Percentiles rank a stretch among this genome's conserved stretches.
phyloP scores from a whole-genome alignment of 345 rosid genomes.

The Xanthoceras sorbifolium region DNA sequence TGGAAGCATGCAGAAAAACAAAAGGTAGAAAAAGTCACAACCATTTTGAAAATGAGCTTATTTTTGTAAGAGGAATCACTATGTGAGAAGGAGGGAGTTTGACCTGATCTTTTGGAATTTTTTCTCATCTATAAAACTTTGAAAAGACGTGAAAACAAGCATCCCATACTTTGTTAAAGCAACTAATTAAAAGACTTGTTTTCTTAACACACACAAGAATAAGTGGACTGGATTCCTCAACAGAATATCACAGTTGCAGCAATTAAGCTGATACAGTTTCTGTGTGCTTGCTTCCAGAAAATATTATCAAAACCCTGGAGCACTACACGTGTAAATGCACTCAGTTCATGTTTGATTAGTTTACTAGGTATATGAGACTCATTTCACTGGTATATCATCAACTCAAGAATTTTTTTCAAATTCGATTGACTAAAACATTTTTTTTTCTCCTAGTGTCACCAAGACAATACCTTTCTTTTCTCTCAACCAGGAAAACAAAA shows the following conservation, averaged over 20 bases:
- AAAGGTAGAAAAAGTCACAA: slow-evolving; percentile 26
- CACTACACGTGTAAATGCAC: slow-evolving; percentile 27
- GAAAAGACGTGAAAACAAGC: slow-evolving; percentile 45
- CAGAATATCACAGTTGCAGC: slow-evolving; percentile 19
- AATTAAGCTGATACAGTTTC: neutral
- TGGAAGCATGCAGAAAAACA: slow-evolving; percentile 46
- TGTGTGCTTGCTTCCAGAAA: neutral
- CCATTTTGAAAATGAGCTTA: slow-evolving; percentile 31
- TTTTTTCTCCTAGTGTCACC: neutral
- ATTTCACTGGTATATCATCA: neutral
- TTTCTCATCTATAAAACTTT: slow-evolving; percentile 30
- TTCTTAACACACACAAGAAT: slow-evolving; percentile 25
- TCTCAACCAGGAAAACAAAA: neutral
- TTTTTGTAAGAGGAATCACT: slow-evolving; percentile 33
- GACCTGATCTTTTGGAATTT: slow-evolving; percentile 48
- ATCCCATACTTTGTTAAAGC: slow-evolving; percentile 44
- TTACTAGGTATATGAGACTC: neutral
- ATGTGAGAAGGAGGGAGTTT: slow-evolving; percentile 33
- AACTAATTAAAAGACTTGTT: slow-evolving; percentile 14
- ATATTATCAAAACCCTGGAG: neutral
- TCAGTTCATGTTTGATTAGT: slow-evolving; percentile 19
- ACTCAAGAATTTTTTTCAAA: neutral
- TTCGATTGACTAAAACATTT: neutral
- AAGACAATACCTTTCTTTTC: neutral
- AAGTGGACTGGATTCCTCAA: slow-evolving; percentile 50